These are phyloP conservation scores for Diospyros lotus DNA, from an alignment of 148 eudicot genomes.

Conservation along the genomic window DNA sequence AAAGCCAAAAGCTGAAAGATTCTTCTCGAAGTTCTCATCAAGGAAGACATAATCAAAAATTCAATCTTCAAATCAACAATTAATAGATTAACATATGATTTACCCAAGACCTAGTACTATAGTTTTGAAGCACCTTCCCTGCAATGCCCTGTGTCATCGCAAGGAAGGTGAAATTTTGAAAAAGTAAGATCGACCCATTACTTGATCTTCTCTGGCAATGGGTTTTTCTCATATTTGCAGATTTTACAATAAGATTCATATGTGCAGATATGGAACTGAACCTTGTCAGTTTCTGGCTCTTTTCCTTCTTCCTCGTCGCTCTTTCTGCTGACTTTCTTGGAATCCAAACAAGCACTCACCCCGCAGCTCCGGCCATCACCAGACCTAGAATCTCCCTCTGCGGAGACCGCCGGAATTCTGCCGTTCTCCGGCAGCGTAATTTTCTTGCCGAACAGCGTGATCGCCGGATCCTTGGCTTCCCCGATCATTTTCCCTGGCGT, in stretches of 20 bases:
- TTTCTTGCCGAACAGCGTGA: conserved; percentile 77
- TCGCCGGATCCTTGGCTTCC: conserved; percentile 48
- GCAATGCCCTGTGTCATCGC: not conserved
- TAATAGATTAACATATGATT: not conserved
- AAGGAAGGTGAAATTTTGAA: not conserved
- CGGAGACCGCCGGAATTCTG: conserved; percentile 24
- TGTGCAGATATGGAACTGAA: conserved; percentile 4
- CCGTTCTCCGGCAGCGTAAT: conserved; percentile 35
- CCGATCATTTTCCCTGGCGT: conserved; percentile 21
- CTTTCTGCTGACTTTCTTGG: not conserved
- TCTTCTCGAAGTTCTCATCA: not conserved
- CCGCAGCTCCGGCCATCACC: conserved; percentile 10
- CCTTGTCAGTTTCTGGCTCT: conserved; percentile 22
- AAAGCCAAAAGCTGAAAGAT: too few species aligned
- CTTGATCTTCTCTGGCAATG: conserved; percentile 18
- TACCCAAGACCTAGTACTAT: too few species aligned
- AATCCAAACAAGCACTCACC: conserved; percentile 12
- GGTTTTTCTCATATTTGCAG: conserved; percentile 15
- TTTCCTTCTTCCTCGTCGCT: conserved; percentile 7
- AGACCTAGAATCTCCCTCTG: conserved; percentile 7
- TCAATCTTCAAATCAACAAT: not conserved
- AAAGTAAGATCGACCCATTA: conserved; percentile 28
- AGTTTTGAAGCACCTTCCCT: not conserved
- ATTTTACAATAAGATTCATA: not conserved
- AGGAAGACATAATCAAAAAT: too few species aligned